phyloP scores from a whole-genome alignment of 2,329 filamentous ascomycete species.

The Epicoccum nigrum region DNA sequence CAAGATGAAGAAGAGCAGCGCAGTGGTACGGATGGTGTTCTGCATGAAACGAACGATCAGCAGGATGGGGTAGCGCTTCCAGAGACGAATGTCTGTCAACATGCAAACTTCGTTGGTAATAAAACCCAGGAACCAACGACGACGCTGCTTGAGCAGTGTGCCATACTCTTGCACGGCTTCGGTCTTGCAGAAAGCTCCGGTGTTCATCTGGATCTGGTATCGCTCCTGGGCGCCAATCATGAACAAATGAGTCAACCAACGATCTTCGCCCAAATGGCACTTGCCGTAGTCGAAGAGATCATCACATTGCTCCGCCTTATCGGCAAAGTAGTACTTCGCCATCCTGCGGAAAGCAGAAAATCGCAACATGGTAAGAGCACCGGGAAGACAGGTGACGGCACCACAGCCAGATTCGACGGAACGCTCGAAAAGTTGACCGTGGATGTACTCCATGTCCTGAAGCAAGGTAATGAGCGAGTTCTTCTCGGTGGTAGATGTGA shows the following conservation, averaged over 20 bases:
- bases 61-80: slow-evolving; percentile 87
- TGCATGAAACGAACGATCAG: slow-evolving; percentile 90
- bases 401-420: slow-evolving; percentile 95
- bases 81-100: slow-evolving; percentile 91
- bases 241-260: slow-evolving; percentile 97
- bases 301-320: slow-evolving; percentile 93
- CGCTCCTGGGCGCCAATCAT: slow-evolving; percentile 95
- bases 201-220: slow-evolving; percentile 98
- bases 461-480: slow-evolving; percentile 89
- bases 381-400: slow-evolving; percentile 91
- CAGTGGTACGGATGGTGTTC: slow-evolving; percentile 94
- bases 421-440: slow-evolving; percentile 93
- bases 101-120: slow-evolving; percentile 98
- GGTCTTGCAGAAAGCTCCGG: slow-evolving; percentile 96
- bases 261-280: slow-evolving; percentile 91
- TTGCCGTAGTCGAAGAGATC: slow-evolving; percentile 97
- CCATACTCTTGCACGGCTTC: slow-evolving; percentile 89
- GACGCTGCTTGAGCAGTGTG: slow-evolving; percentile 89
- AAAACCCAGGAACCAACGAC: slow-evolving; percentile 95
- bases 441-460: slow-evolving; percentile 98
- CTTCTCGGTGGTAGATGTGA: slow-evolving; percentile 89
- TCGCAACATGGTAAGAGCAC: slow-evolving; percentile 91
- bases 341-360: slow-evolving; percentile 96
- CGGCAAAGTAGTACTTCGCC: slow-evolving; percentile 98
- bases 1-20: slow-evolving; percentile 93